phyloP scores from a whole-genome alignment of 2,329 filamentous ascomycete genomes.

The Ceratocystis papillata region DNA sequence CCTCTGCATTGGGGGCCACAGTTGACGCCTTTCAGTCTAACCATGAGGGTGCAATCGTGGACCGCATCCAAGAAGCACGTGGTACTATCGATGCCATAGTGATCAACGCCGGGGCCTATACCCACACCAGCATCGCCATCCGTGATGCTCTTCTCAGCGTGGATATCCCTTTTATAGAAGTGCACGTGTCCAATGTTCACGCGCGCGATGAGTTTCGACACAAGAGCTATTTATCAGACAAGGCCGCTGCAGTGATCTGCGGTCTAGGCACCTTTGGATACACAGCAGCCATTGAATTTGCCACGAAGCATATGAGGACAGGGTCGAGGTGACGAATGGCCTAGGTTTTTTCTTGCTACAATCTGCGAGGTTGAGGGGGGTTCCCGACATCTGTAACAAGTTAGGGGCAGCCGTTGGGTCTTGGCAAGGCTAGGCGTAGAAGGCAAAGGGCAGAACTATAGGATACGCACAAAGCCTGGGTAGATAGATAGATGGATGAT shows the following conservation, averaged over 20 bases:
- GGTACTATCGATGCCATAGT: constrained; percentile 51
- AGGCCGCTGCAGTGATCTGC: constrained; percentile 62
- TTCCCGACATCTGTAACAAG: constrained; percentile 17
- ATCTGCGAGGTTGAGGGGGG: constrained; percentile 24
- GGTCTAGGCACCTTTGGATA: constrained; percentile 56
- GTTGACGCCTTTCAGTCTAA: constrained; percentile 62
- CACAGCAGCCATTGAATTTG: constrained; percentile 48
- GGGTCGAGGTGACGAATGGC: constrained; percentile 25
- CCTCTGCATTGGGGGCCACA: constrained; percentile 36
- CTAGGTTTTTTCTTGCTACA: neutral
- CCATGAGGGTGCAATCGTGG: constrained; percentile 63
- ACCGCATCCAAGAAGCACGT: constrained; percentile 59
- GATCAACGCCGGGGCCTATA: constrained; percentile 66
- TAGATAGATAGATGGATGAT: neutral
- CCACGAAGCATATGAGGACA: constrained; percentile 37
- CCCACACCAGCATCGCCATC: constrained; percentile 65
- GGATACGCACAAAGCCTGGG: neutral
- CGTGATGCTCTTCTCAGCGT: constrained; percentile 63
- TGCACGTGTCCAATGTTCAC: constrained; percentile 69
- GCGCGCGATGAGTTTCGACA: constrained; percentile 56
- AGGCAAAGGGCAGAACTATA: neutral
- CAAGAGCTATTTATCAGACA: constrained; percentile 64
- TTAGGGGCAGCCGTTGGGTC: neutral
- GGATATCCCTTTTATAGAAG: constrained; percentile 61
- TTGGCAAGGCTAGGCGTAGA: neutral